Conservation (phyloP, 306 rosid species). For the Spatholobus suberectus region DNA sequence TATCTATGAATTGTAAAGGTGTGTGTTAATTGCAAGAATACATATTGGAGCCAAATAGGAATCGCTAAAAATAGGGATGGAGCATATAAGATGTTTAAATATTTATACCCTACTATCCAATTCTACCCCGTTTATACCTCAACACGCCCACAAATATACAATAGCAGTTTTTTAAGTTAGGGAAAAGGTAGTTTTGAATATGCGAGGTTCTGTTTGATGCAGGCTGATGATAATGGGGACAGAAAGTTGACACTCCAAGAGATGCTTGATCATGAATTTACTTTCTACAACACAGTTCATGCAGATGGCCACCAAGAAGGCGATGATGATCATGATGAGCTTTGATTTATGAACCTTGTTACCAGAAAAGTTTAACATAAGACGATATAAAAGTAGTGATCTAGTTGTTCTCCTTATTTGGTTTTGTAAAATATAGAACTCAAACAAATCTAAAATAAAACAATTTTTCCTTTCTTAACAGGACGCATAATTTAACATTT, state of each 20-base stretch:
- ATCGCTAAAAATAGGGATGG: background rate
- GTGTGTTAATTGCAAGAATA: background rate
- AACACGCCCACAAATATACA: background rate
- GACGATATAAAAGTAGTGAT: background rate
- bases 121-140: background rate
- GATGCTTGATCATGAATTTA: slow-evolving; percentile 68
- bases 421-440: background rate
- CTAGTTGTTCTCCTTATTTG: background rate
- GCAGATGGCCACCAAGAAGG: slow-evolving; percentile 26
- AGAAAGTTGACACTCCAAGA: slow-evolving; percentile 61
- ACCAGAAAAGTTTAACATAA: background rate
- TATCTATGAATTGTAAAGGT: background rate
- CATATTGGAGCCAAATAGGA: background rate
- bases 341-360: slow-evolving; percentile 24
- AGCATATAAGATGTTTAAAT: background rate
- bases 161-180: background rate
- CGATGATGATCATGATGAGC: slow-evolving; percentile 52
- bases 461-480: background rate
- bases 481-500: background rate
- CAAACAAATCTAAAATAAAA: background rate
- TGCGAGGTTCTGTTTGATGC: slow-evolving; percentile 23
- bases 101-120: background rate
- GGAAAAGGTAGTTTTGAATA: background rate
- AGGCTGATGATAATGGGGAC: slow-evolving; percentile 82
- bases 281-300: slow-evolving; percentile 57